Evolutionary conservation across 495 filamentous ascomycete species (phyloP).

Genomic region (Penicillium ucsense): DNA sequence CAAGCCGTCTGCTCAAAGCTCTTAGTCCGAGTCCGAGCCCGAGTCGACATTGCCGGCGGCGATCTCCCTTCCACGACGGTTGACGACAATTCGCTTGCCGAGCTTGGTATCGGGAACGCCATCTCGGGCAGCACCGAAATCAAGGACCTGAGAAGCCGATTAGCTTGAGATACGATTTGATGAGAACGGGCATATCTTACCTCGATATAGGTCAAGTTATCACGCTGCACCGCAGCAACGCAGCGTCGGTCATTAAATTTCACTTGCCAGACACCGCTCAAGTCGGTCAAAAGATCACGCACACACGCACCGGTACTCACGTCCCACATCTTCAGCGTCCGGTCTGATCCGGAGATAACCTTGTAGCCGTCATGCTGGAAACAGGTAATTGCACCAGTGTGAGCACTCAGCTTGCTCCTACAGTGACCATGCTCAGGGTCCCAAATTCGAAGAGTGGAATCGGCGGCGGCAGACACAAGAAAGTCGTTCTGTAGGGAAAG

Average conservation of each 20-base stretch:
- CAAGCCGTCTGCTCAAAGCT: too few species aligned
- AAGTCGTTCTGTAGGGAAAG: constrained; percentile 79
- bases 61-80: constrained; percentile 42
- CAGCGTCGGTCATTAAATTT: constrained; percentile 93
- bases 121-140: constrained; percentile 85
- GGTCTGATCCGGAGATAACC: constrained; percentile 91
- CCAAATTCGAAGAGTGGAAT: constrained; percentile 94
- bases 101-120: constrained; percentile 65
- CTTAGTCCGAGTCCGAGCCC: constrained; percentile 33
- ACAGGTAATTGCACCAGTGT: constrained; percentile 96
- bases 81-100: constrained; percentile 72
- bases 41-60: constrained; percentile 26
- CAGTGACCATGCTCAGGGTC: constrained; percentile 90
- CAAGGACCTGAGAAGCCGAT: constrained; percentile 51
- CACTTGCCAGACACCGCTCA: constrained; percentile 97
- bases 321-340: constrained; percentile 98
- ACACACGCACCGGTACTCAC: constrained; percentile 85
- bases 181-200: constrained; percentile 38
- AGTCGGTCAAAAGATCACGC: constrained; percentile 87
- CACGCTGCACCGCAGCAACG: constrained; percentile 92
- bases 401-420: constrained; percentile 78
- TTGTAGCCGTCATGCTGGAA: constrained; percentile 98
- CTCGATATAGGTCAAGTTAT: constrained; percentile 90
- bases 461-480: constrained; percentile 89
- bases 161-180: too few species aligned